Percentiles rank a stretch among this genome's conserved stretches.
Evolutionary conservation across 768 basidiomycete species (phyloP).

Genomic region (Mycena albidolilacea): DNA sequence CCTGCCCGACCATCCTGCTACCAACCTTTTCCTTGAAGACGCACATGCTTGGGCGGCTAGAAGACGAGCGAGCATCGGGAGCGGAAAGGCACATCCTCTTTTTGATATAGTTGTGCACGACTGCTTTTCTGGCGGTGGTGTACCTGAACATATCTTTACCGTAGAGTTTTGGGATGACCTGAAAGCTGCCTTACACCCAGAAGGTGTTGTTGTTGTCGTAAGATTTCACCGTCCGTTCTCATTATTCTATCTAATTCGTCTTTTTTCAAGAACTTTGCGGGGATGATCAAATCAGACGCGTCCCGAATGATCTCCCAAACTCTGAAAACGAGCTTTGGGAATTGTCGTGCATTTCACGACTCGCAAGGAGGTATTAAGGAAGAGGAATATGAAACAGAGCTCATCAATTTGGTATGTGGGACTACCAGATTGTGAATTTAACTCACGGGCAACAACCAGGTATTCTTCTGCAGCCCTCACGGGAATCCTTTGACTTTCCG

Average conservation of each 20-base stretch:
- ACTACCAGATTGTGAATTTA: background rate
- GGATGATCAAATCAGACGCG: slow-evolving; percentile 73
- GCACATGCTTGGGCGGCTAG: slow-evolving; percentile 79
- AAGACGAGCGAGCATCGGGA: slow-evolving; percentile 48
- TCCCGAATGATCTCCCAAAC: slow-evolving; percentile 80
- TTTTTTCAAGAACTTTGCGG: slow-evolving; percentile 84
- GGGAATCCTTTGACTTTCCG: slow-evolving; percentile 71
- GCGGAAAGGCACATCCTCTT: slow-evolving; percentile 49
- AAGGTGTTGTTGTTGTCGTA: slow-evolving; percentile 88
- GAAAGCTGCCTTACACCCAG: slow-evolving; percentile 71
- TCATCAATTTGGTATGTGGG: slow-evolving; percentile 78
- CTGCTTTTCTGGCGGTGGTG: slow-evolving; percentile 94
- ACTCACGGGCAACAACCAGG: slow-evolving; percentile 57
- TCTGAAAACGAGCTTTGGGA: slow-evolving; percentile 76
- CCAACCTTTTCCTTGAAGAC: slow-evolving; percentile 81
- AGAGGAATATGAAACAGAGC: slow-evolving; percentile 64
- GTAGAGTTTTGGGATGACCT: slow-evolving; percentile 86
- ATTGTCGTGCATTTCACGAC: slow-evolving; percentile 91
- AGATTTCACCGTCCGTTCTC: slow-evolving; percentile 46
- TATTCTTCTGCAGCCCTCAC: slow-evolving; percentile 85
- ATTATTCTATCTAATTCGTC: background rate
- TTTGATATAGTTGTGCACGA: slow-evolving; percentile 91
- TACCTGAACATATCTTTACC: slow-evolving; percentile 90
- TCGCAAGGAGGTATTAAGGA: slow-evolving; percentile 59
- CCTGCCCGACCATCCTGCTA: slow-evolving; percentile 73